Evolutionary conservation across 2,329 filamentous ascomycete genomes (phyloP).

Genomic region (Periconia macrospinosa): DNA sequence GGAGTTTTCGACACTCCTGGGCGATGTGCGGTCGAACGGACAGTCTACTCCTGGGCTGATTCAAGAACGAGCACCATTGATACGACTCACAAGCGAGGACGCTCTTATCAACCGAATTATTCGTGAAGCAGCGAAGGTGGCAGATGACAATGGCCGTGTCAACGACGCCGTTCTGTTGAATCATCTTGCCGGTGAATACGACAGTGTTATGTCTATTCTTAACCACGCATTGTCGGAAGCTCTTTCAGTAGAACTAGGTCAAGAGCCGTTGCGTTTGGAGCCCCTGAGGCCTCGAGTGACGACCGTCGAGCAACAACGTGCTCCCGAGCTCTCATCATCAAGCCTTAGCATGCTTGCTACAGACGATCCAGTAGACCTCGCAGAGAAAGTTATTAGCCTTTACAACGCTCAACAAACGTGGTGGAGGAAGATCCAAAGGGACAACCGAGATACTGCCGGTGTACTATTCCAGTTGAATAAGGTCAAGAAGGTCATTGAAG

Average conservation of each 20-base stretch:
- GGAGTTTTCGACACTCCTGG: slow-evolving; percentile 91
- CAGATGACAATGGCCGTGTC: slow-evolving; percentile 89
- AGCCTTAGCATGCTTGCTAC: slow-evolving; percentile 67
- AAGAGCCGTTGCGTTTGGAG: slow-evolving; percentile 75
- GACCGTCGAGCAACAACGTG: slow-evolving; percentile 32
- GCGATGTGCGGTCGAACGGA: slow-evolving; percentile 86
- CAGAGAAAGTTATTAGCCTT: slow-evolving; percentile 62
- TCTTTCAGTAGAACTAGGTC: slow-evolving; percentile 81
- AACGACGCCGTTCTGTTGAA: slow-evolving; percentile 94
- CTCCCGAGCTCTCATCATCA: slow-evolving; percentile 37
- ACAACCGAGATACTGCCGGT: slow-evolving; percentile 61
- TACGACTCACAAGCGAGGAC: slow-evolving; percentile 75
- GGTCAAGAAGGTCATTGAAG: slow-evolving; percentile 62
- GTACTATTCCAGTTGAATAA: slow-evolving; percentile 63
- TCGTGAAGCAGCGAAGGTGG: slow-evolving; percentile 85
- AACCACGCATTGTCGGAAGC: slow-evolving; percentile 89
- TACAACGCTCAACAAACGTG: slow-evolving; percentile 65
- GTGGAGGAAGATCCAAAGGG: slow-evolving; percentile 59
- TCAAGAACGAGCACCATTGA: slow-evolving; percentile 79
- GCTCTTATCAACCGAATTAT: slow-evolving; percentile 93
- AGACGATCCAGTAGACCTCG: slow-evolving; percentile 67
- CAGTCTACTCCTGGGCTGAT: slow-evolving; percentile 83
- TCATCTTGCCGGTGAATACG: slow-evolving; percentile 92
- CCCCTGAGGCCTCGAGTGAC: slow-evolving; percentile 72
- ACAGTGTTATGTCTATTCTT: slow-evolving; percentile 87